Evolutionary conservation across 495 filamentous ascomycete species (phyloP), one percentile per base, ranked within the genome.

Genomic region (Aspergillus campestris): DNA sequence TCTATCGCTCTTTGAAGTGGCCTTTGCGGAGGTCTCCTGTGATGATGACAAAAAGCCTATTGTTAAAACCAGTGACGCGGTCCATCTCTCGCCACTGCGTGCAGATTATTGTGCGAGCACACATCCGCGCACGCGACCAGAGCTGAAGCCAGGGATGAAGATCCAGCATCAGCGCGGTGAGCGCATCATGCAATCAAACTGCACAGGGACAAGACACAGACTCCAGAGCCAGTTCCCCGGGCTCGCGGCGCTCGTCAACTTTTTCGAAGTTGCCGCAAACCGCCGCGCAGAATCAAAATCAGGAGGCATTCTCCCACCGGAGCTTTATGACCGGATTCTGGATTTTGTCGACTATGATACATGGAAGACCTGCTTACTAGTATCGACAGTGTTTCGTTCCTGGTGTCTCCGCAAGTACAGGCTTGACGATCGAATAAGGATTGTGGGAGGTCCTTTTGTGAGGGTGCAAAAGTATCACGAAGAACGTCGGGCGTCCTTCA

Each of bases 271-370:
- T 9, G 27, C 40, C 6, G 40, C 40, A 12, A 33, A 14, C 28
- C 40, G 40, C 12, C 40, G 30, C 30, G 40, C 40, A 9, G 40
- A 28, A 7, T 31, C 30, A 7, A 43, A 33, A 33, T 15, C 40
- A 18, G 11, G 11, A 43, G 40, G 28, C 12, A 12, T 8, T 34
- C 30, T 43, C 1, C 40, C 40, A 13, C 27, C 14, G 30, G 40
- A 34, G 13, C 8, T 43, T 0, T 33, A 32, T 15, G 6, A 15
- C n/a, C 40, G 1, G 40, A 43, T 43, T 43, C 40, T 43, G 31
- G 40, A 43, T 15, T 43, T 43, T 43, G 30, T 43, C 3, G 40
- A 43, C 30, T 43, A 33, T 33, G 40, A 43, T 33, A 43, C 40
- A 12, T 43, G 40, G 40, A 43, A 33, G 40, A 33, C 27, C 6